These are phyloP conservation scores for Yamadazyma tumulicola DNA, from an alignment of 805 yeast species.

Conservation along the genomic window DNA sequence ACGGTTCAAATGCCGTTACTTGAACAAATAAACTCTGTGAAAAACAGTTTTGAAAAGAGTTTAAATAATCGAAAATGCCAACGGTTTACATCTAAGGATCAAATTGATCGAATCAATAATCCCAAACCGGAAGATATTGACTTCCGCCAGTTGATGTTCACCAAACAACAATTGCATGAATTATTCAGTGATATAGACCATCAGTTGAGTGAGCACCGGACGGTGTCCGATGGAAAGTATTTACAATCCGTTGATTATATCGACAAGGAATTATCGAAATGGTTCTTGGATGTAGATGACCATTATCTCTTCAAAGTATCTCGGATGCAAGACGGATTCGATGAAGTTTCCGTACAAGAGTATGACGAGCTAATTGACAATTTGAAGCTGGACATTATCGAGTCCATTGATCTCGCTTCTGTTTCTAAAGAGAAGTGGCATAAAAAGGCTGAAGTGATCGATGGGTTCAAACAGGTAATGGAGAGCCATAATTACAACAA, in stretches of 20 bases:
- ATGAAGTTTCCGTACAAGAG: constrained; percentile 19
- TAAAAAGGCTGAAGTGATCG: constrained; percentile 29
- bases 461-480: constrained; percentile 22
- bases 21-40: constrained; percentile 28
- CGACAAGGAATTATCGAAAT: no score
- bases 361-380: constrained; percentile 28
- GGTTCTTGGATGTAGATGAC: constrained; percentile 9
- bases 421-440: constrained; percentile 34
- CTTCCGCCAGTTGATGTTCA: constrained; percentile 7
- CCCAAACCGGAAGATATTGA: constrained; percentile 2
- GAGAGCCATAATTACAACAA: no score
- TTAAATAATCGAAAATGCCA: constrained; percentile 14
- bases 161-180: constrained; percentile 6
- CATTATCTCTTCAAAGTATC: constrained; percentile 10
- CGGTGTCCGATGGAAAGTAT: no score
- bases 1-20: constrained; percentile 33
- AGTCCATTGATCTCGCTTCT: constrained; percentile 27
- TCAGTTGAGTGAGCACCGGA: no score
- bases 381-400: constrained; percentile 23
- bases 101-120: constrained; percentile 3
- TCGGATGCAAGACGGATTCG: constrained; percentile 10
- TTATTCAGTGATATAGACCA: no score
- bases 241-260: no score
- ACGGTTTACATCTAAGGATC: constrained; percentile 3
- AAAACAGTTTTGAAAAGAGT: constrained; percentile 19